Conservation (phyloP, 1,139 yeast species). For the Debaryomyces psychrophilus region DNA sequence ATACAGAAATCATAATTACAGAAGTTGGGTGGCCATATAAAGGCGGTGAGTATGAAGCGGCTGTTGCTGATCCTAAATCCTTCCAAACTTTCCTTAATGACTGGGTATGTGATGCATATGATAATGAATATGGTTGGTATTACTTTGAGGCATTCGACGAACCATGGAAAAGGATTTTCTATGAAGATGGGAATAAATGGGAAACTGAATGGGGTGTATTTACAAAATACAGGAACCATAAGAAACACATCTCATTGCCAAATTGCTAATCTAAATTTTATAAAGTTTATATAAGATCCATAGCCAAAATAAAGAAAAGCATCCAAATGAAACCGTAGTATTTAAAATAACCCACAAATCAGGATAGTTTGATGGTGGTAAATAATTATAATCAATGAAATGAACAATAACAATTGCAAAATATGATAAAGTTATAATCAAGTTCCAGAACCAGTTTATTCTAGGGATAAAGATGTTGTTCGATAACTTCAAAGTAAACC, state of each 20-base stretch:
- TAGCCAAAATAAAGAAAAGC: conserved; percentile 75
- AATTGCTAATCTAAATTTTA: conserved; percentile 15
- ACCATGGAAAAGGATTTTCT: conserved; percentile 64
- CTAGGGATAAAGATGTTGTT: conserved; percentile 36
- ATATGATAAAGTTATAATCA: conserved; percentile 63
- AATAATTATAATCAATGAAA: conserved; percentile 50
- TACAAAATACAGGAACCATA: conserved; percentile 40
- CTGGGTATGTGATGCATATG: conserved; percentile 54
- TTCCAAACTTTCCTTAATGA: conserved; percentile 51
- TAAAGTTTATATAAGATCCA: conserved; percentile 65
- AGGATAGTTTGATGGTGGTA: conserved; percentile 67
- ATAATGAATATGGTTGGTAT: conserved; percentile 51
- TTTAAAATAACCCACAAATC: conserved; percentile 86
- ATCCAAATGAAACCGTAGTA: conserved; percentile 70
- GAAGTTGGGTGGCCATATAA: conserved; percentile 76
- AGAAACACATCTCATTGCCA: conserved; percentile 11
- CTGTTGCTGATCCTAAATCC: conserved; percentile 50
- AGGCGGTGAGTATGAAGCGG: conserved; percentile 53
- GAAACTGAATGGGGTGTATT: conserved; percentile 77
- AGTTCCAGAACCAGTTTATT: conserved; percentile 54
- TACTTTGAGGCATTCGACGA: conserved; percentile 76
- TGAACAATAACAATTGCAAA: conserved; percentile 56
- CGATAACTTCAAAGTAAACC: conserved; percentile 28
- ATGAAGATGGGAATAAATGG: conserved; percentile 55
- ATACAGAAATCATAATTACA: conserved; percentile 47